A percentile compares a stretch with the other conserved stretches of the same genome.
Conservation (phyloP, 2,329 filamentous ascomycete genomes). For the Chrysoporthe puriensis region DNA sequence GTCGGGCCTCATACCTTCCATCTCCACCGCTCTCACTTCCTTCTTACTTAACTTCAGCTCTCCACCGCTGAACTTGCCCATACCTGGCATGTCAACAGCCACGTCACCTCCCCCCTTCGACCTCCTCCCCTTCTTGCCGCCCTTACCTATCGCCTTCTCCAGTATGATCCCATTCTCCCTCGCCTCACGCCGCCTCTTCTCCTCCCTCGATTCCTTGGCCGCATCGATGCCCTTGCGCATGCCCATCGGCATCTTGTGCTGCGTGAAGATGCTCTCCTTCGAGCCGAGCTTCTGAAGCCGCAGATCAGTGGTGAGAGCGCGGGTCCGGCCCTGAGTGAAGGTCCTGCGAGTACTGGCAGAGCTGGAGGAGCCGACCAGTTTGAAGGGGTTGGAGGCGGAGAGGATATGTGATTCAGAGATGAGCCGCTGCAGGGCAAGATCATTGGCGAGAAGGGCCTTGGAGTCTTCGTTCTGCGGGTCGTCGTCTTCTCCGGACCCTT, state of each 20-base stretch:
- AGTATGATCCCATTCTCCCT: constrained; percentile 89
- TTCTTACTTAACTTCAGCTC: constrained; percentile 77
- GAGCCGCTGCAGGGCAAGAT: constrained; percentile 87
- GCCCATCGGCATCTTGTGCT: constrained; percentile 87
- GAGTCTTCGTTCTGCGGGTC: constrained; percentile 58
- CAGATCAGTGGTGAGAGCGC: constrained; percentile 81
- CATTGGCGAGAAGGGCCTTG: constrained; percentile 79
- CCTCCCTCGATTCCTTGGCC: constrained; percentile 68
- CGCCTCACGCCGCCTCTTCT: constrained; percentile 75
- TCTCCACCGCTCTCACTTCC: constrained; percentile 76
- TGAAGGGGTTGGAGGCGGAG: constrained; percentile 53
- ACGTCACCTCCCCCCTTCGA: constrained; percentile 52
- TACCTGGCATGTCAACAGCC: constrained; percentile 72
- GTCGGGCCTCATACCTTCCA: constrained; percentile 57
- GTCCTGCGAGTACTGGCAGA: constrained; percentile 42
- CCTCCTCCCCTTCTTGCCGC: constrained; percentile 49
- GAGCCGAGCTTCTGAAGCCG: constrained; percentile 80
- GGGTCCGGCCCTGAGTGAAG: constrained; percentile 67
- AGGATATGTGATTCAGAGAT: constrained; percentile 92
- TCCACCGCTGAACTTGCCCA: constrained; percentile 80
- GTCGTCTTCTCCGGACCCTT: constrained; percentile 33
- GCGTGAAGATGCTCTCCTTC: constrained; percentile 73
- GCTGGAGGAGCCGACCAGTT: constrained; percentile 44
- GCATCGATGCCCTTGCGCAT: constrained; percentile 82
- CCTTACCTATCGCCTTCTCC: constrained; percentile 55